Evolutionary conservation across 2,329 filamentous ascomycete species (phyloP).

Genomic region (Amauroascus niger): DNA sequence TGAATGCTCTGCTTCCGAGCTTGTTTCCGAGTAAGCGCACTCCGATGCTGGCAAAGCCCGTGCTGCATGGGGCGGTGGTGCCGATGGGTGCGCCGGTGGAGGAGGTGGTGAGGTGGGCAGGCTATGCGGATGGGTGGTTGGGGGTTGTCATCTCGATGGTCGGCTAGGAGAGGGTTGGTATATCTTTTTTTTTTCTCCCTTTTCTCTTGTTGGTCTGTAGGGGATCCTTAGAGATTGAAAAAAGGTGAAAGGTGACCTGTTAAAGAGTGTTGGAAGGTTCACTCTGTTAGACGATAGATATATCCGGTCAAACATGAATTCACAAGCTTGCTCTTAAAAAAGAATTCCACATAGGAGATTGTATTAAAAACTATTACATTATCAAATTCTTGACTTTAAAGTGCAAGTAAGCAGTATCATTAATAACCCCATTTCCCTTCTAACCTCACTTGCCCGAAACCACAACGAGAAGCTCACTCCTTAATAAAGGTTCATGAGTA

Average conservation of each 20-base stretch:
- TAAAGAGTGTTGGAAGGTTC: not conserved
- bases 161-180: not conserved
- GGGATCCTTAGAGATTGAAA: too few species aligned
- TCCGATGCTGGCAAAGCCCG: constrained; percentile 69
- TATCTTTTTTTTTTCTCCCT: not conserved
- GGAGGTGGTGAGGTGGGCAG: constrained; percentile 70
- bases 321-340: not conserved
- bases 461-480: not conserved
- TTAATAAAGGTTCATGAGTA: not conserved
- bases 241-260: not conserved
- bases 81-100: constrained; percentile 72
- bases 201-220: not conserved
- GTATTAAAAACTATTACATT: not conserved
- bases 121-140: constrained; percentile 88
- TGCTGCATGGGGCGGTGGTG: constrained; percentile 75
- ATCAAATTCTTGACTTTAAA: not conserved
- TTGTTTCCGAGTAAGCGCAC: constrained; percentile 82
- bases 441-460: not conserved
- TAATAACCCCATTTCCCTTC: not conserved
- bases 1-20: constrained; percentile 64
- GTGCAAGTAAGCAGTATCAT: not conserved
- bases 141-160: constrained; percentile 66
- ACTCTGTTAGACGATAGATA: not conserved
- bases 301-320: not conserved
- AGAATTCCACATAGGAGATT: not conserved